These are phyloP conservation scores for Mycena haematopus DNA, from an alignment of 768 basidiomycete species.

Conservation along the genomic window DNA sequence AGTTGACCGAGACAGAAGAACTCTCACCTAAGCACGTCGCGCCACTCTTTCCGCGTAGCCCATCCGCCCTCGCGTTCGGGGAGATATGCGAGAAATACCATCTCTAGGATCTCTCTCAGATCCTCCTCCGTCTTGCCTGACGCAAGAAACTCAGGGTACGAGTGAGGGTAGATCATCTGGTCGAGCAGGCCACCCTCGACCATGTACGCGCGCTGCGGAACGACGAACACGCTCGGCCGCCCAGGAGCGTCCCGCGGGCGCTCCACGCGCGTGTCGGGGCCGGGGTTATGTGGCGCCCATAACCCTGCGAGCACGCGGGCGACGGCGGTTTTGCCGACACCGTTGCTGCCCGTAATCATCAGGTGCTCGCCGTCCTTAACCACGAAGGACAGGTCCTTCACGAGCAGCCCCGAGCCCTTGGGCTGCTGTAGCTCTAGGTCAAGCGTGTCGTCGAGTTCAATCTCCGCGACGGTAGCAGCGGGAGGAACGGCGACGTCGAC, in stretches of 20 bases:
- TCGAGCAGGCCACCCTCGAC: slow-evolving; percentile 86
- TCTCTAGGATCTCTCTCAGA: slow-evolving; percentile 77
- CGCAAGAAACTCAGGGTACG: slow-evolving; percentile 73
- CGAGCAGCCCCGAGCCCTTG: slow-evolving; percentile 54
- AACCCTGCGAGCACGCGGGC: slow-evolving; percentile 89
- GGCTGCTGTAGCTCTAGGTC: slow-evolving; percentile 34
- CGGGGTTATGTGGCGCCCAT: slow-evolving; percentile 72
- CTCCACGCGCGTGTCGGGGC: slow-evolving; percentile 38
- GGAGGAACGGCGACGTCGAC: slow-evolving; percentile 76
- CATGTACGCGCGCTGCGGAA: slow-evolving; percentile 95
- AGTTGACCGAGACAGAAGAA: neutral
- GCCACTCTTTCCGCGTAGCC: slow-evolving; percentile 92
- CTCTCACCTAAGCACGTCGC: slow-evolving; percentile 69
- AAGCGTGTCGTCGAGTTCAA: slow-evolving; percentile 25
- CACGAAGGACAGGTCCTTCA: slow-evolving; percentile 69
- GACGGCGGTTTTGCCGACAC: slow-evolving; percentile 90
- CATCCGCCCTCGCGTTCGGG: slow-evolving; percentile 90
- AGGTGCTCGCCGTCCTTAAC: slow-evolving; percentile 81
- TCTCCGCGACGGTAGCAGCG: slow-evolving; percentile 11
- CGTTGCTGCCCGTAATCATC: slow-evolving; percentile 93
- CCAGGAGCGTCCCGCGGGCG: slow-evolving; percentile 46
- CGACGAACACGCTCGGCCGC: slow-evolving; percentile 72
- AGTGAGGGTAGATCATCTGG: slow-evolving; percentile 93
- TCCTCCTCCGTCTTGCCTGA: slow-evolving; percentile 69
- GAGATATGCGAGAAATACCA: slow-evolving; percentile 85